These are phyloP conservation scores for Phallus indusiatus DNA, from an alignment of 768 basidiomycete genomes.

Conservation along the genomic window DNA sequence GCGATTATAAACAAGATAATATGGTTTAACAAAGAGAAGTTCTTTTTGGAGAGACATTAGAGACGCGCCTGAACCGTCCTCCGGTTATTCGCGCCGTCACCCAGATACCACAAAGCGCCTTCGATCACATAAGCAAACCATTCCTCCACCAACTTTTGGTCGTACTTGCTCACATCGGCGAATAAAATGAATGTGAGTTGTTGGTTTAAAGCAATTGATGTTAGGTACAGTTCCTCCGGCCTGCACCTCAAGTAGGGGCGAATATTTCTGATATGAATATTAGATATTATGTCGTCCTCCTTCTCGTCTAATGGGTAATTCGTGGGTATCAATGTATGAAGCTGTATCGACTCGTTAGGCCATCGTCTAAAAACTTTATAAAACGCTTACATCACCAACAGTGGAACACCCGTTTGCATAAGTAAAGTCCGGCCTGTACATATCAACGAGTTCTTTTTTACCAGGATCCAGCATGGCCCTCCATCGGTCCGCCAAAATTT, in stretches of 20 bases:
- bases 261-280: slow-evolving; percentile 12
- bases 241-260: slow-evolving; percentile 28
- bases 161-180: slow-evolving; percentile 40
- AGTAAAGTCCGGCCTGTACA: background rate
- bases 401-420: slow-evolving; percentile 1
- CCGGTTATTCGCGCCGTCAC: slow-evolving; percentile 7
- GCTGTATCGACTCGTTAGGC: background rate
- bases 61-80: background rate
- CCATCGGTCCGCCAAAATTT: slow-evolving; percentile 17
- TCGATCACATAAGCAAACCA: slow-evolving; percentile 38
- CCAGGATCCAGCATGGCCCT: background rate
- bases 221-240: slow-evolving; percentile 40
- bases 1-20: background rate
- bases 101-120: slow-evolving; percentile 25
- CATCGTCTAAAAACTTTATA: background rate
- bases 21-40: too few relatives aligned
- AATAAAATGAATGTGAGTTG: slow-evolving; percentile 25
- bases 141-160: slow-evolving; percentile 30
- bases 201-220: slow-evolving; percentile 26
- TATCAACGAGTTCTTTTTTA: background rate
- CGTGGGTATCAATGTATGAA: background rate
- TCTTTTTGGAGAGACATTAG: background rate
- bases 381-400: background rate
- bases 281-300: background rate
- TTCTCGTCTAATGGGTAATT: background rate